Evolutionary conservation across 805 yeast genomes (phyloP), one percentile per base, ranked within the genome.

Genomic region (Metschnikowia lunata): DNA sequence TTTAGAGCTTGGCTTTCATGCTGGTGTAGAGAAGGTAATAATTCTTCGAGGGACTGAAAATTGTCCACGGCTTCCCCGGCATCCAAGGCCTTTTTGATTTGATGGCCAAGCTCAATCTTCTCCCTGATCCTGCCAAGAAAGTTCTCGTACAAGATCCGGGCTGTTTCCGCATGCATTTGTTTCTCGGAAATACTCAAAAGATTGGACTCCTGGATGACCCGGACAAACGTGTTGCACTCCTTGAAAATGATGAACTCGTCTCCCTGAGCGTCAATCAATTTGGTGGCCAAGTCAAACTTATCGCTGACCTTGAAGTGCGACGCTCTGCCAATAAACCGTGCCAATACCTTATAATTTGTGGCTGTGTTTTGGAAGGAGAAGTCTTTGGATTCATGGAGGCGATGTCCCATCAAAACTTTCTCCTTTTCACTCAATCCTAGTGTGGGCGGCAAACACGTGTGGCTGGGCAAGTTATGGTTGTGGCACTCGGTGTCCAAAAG

Each of bases 311-410:
- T 52, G 49, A 67, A 68, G 32, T 66, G 69, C 26, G 64, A 58
- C 0, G 74, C 71, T 29, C 59, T 65, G 7, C 74, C 75, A 30
- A 71, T 64, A 30, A 71, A 61, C 49, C 74, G 61, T 10, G 73
- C 72, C 43, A 61, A 65, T 6, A 71, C 64, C 33, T 66, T 61
- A 49, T 69, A 71, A 36, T 54, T 56, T 5, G 69, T 57, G 8
- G 63, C 59, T 8, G 70, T 58, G 49, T 69, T 72, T 15, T 65
- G 18, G 30, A 55, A 52, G 1, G 62, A 52, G 35, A 67, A 63
- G 52, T 69, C 74, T 29, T 57, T 58, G 8, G 62, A 42, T 2
- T 41, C 44, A 23, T 35, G 39, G 26, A 8, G 18, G 4, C 4
- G 8, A 1, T 34, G 35, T 8, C 37, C 37, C 34, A 31, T 36